A percentile compares a stretch with the other conserved stretches of the same genome.
These are phyloP conservation scores for Cyberlindnera meyerae DNA, from an alignment of 805 yeast species.

Conservation along the genomic window DNA sequence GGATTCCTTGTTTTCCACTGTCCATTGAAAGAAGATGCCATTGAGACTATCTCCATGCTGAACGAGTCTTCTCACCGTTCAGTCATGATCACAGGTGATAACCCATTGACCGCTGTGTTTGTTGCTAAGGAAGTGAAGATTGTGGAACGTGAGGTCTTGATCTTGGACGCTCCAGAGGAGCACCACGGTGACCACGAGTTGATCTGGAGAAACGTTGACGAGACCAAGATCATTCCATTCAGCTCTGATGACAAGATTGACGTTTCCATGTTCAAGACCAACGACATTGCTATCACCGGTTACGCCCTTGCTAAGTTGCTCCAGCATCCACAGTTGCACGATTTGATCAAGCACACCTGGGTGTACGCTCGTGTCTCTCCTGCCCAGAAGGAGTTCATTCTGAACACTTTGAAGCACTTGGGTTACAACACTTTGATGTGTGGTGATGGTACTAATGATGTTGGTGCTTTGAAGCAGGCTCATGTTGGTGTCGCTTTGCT, in stretches of 20 bases:
- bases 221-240: slow-evolving; percentile 64
- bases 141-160: slow-evolving; percentile 76
- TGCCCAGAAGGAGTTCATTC: slow-evolving; percentile 85
- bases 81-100: slow-evolving; percentile 98
- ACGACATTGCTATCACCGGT: slow-evolving; percentile 92
- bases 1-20: slow-evolving; percentile 97
- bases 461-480: slow-evolving; percentile 98
- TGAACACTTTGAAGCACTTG: slow-evolving; percentile 74
- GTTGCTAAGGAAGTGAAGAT: slow-evolving; percentile 93
- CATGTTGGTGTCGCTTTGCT: slow-evolving; percentile 97
- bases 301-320: slow-evolving; percentile 69
- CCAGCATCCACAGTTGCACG: slow-evolving; percentile 63
- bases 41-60: slow-evolving; percentile 84
- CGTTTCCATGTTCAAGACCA: slow-evolving; percentile 48
- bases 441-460: slow-evolving; percentile 99
- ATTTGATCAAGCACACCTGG: slow-evolving; percentile 86
- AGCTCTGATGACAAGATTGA: slow-evolving; percentile 55
- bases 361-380: slow-evolving; percentile 98
- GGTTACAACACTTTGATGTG: slow-evolving; percentile 97
- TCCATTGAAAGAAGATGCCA: slow-evolving; percentile 91
- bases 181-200: slow-evolving; percentile 56
- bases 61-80: slow-evolving; percentile 94
- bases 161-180: slow-evolving; percentile 79
- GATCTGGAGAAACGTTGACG: slow-evolving; percentile 83
- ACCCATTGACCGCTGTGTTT: slow-evolving; percentile 96